phyloP scores from a whole-genome alignment of 495 filamentous ascomycete genomes.

The Chlorociboria aeruginascens region DNA sequence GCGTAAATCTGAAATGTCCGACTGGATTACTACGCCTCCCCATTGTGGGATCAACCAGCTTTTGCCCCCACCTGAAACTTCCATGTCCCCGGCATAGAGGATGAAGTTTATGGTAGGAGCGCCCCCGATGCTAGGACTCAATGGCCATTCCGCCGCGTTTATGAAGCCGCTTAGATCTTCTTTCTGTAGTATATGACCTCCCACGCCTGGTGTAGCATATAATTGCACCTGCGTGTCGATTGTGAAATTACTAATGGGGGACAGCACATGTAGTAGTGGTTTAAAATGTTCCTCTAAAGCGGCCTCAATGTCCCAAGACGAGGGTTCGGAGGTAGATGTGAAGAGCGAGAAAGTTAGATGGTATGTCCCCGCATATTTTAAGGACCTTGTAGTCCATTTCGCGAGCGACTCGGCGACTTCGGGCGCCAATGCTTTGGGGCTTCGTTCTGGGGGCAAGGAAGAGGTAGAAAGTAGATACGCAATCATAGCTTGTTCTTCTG shows the following conservation, averaged over 20 bases:
- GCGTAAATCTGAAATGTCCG: slow-evolving; percentile 42
- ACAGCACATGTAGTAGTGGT: slow-evolving; percentile 66
- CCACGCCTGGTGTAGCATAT: slow-evolving; percentile 71
- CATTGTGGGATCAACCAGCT: slow-evolving; percentile 96
- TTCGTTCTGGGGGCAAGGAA: slow-evolving; percentile 34
- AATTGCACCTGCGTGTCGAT: slow-evolving; percentile 94
- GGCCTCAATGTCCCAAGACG: slow-evolving; percentile 81
- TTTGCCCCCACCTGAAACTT: slow-evolving; percentile 59
- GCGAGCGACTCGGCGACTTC: slow-evolving; percentile 33
- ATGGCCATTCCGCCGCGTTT: slow-evolving; percentile 94
- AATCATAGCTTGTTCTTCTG: slow-evolving; percentile 83
- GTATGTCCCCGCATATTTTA: slow-evolving; percentile 90
- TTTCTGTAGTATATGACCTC: slow-evolving; percentile 55
- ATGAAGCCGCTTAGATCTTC: slow-evolving; percentile 90
- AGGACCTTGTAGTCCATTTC: slow-evolving; percentile 58
- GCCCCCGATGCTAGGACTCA: slow-evolving; percentile 84
- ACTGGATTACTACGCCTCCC: slow-evolving; percentile 56
- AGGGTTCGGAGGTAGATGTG: slow-evolving; percentile 62
- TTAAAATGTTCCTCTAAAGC: slow-evolving; percentile 72
- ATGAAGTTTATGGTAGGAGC: slow-evolving; percentile 95
- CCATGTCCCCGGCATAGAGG: slow-evolving; percentile 60
- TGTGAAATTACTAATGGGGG: slow-evolving; percentile 86
- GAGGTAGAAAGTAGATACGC: slow-evolving; percentile 63
- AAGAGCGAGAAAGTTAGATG: slow-evolving; percentile 95
- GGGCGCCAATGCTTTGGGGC: slow-evolving; percentile 27